Base-by-base conservation (phyloP, 2,329 filamentous ascomycete species). In the Celoporthe dispersa region DNA sequence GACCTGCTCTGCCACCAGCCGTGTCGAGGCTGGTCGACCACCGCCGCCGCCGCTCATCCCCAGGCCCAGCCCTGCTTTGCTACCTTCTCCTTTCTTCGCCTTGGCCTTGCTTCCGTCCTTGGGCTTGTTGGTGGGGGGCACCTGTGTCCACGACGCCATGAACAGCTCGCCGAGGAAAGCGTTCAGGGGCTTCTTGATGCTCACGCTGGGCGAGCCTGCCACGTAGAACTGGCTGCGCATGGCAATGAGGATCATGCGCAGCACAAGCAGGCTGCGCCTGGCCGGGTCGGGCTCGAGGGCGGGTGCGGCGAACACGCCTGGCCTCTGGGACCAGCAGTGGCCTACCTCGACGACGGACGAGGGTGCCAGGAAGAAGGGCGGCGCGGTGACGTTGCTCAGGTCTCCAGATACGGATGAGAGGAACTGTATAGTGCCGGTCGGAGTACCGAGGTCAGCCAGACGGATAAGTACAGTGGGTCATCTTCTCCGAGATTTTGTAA, bases 121-220 rank as follows among this genome's bases (percentile, higher is more conserved):
- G 64, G 33, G 55, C 28, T 59, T 64, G 14, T 75, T 75, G 31
- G 68, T 59, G 28, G 35, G 5, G 31, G 74, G 65, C 22, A 72
- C 68, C 31, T 81, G 78, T 0, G 73, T 77, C 81, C 81, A 84
- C 0, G 76, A 77, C 0, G 81, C 81, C 1, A 86, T 73, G 73
- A 86, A 87, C 0, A 86, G 70, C 75, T 86, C 85, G 22, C 85
- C 85, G 0, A 87, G 77, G 65, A 87, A 86, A 8, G 85, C 84
- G 70, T 87, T 87, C 8, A 86, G 79, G 1, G 85, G 85, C 73
- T 87, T 87, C 76, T 84, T 84, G 76, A 86, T 85, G 71, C 83
- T 84, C 48, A 82, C 79, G 39, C 78, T 79, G 9, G 84, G 81
- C 39, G 81, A 80, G 64, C 83, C 83, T 70, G 75, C 82, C 14